A percentile compares a stretch with the other conserved stretches of the same genome.
Evolutionary conservation across 495 filamentous ascomycete species (phyloP).

Genomic region (Viridothelium virens): DNA sequence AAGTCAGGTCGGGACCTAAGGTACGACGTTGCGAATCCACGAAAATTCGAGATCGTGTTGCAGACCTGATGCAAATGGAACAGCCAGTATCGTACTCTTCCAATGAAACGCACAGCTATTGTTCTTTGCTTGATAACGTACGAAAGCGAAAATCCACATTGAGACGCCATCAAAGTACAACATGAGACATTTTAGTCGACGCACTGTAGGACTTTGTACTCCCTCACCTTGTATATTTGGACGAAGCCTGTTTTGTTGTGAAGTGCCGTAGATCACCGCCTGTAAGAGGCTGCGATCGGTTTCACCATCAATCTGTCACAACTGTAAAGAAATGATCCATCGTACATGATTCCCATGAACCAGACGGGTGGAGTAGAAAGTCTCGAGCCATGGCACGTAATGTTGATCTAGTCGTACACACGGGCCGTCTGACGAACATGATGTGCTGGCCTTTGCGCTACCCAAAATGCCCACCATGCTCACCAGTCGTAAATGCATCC

Average conservation of each 20-base stretch:
- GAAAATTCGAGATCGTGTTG: background rate
- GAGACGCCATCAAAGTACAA: background rate
- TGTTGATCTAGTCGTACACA: conserved; percentile 2
- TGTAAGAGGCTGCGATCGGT: background rate
- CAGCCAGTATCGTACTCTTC: background rate
- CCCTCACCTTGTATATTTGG: background rate
- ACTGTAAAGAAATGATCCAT: background rate
- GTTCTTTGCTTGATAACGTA: background rate
- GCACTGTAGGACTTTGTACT: background rate
- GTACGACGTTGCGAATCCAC: background rate
- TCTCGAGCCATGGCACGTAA: background rate
- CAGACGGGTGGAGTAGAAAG: background rate
- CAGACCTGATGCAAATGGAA: background rate
- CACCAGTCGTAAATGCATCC: background rate
- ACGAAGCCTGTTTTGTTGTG: background rate
- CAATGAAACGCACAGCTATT: background rate
- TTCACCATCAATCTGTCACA: background rate
- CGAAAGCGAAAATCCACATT: background rate
- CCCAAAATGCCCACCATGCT: background rate
- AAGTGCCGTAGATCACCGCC: background rate
- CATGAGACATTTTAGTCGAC: background rate
- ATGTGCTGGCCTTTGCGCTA: conserved; percentile 8
- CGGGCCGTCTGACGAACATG: background rate
- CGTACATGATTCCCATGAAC: conserved; percentile 7
- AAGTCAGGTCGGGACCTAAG: background rate